Conservation (phyloP, 164 flowering plant species). For the Annona cherimola region DNA sequence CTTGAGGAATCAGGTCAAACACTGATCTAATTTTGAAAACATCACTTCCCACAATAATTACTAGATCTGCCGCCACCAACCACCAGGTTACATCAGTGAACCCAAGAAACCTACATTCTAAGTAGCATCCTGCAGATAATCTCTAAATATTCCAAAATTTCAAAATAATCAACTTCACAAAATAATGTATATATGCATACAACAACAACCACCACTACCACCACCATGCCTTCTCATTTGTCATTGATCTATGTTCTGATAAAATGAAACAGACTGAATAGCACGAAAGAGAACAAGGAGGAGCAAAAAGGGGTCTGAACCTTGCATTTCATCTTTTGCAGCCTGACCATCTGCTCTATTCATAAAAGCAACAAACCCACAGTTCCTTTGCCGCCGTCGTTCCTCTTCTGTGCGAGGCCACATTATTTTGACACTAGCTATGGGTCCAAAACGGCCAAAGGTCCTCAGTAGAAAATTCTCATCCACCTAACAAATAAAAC, state of each 20-base stretch:
- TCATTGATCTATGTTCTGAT: not conserved
- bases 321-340: slow-evolving; percentile 99
- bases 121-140: too few species aligned
- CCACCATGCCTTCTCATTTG: not conserved
- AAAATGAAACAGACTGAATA: not conserved
- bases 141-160: too few species aligned
- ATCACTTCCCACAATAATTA: too few species aligned
- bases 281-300: not conserved
- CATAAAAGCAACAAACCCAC: slow-evolving; percentile 99
- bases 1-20: too few species aligned
- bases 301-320: slow-evolving; percentile 23
- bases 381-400: slow-evolving; percentile 84
- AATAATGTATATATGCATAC: too few species aligned
- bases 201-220: too few species aligned
- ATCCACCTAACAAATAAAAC: slow-evolving; percentile 57
- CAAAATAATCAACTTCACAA: too few species aligned
- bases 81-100: too few species aligned
- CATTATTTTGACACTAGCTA: slow-evolving; percentile 99
- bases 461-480: slow-evolving; percentile 96
- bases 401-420: slow-evolving; percentile 99
- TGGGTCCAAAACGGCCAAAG: slow-evolving; percentile 98
- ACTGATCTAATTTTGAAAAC: too few species aligned
- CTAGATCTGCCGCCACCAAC: too few species aligned
- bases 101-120: too few species aligned
- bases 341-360: slow-evolving; percentile 98